Conservation (phyloP, 176 grass and related monocot genomes). For the Bonia amplexicaulis region DNA sequence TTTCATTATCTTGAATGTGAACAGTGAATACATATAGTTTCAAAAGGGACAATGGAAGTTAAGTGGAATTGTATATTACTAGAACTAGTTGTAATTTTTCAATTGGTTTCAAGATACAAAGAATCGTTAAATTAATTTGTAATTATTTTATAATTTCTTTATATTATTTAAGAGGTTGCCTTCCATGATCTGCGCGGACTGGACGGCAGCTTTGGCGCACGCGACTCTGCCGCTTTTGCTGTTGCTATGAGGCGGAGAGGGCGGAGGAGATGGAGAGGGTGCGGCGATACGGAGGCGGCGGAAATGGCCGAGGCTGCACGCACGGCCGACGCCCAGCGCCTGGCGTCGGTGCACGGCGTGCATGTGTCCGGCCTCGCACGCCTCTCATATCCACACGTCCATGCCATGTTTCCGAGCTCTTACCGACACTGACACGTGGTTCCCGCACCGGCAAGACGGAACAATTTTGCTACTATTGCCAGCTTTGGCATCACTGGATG, state of each 20-base stretch:
- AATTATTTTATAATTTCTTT: too few species aligned
- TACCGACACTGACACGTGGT: neutral
- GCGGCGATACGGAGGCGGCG: slow-evolving; percentile 2
- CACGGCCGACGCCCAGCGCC: slow-evolving; percentile 10
- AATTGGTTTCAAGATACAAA: too few species aligned
- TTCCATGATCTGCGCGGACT: slow-evolving; percentile 26
- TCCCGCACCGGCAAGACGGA: neutral
- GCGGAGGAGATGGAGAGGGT: neutral
- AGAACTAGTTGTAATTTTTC: too few species aligned
- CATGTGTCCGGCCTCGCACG: neutral
- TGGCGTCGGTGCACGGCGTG: neutral
- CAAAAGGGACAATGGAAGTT: too few species aligned
- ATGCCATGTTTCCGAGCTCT: too few species aligned
- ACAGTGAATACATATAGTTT: too few species aligned
- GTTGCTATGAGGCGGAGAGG: neutral
- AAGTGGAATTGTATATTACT: too few species aligned
- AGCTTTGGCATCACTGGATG: neutral
- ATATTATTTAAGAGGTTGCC: too few species aligned
- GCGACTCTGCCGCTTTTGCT: neutral
- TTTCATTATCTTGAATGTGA: too few species aligned
- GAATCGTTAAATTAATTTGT: too few species aligned
- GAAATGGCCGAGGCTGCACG: neutral
- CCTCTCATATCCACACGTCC: neutral
- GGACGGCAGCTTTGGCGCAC: neutral
- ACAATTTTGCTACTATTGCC: neutral